Evolutionary conservation across 192 early-diverging fungal species (phyloP).

Genomic region (Dispira simplex): DNA sequence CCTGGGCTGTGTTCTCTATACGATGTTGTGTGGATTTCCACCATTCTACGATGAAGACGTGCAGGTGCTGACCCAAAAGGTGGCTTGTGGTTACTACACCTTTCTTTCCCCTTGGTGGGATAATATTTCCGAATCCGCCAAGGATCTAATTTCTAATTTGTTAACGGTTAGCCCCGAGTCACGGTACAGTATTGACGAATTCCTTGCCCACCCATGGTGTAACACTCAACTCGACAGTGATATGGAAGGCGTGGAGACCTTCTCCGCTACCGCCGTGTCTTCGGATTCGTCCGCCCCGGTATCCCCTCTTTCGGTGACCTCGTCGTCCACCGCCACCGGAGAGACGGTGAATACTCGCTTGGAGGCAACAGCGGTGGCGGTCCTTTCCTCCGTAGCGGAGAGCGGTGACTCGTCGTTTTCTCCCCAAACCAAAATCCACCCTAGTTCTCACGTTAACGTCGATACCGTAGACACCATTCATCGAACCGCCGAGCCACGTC

Average conservation of each 20-base stretch:
- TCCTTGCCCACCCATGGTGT: slow-evolving; percentile 71
- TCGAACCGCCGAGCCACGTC: not conserved
- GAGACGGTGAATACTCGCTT: too few species aligned
- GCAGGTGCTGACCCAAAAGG: slow-evolving; percentile 61
- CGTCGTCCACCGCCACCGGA: not conserved
- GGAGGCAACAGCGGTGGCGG: too few species aligned
- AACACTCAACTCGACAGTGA: slow-evolving; percentile 13
- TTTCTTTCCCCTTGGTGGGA: slow-evolving; percentile 91
- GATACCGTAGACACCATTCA: not conserved
- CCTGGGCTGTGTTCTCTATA: slow-evolving; percentile 74
- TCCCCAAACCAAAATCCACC: not conserved
- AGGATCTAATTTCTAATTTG: slow-evolving; percentile 53
- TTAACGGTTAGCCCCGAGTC: slow-evolving; percentile 50
- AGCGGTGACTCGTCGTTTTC: not conserved
- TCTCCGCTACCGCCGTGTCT: not conserved
- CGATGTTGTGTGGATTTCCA: slow-evolving; percentile 64
- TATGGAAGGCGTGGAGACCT: slow-evolving; percentile 13
- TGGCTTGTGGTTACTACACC: slow-evolving; percentile 66
- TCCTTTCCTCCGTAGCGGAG: too few species aligned
- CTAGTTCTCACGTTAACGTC: not conserved
- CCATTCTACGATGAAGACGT: slow-evolving; percentile 75
- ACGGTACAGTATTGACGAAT: slow-evolving; percentile 64
- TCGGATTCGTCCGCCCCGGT: not conserved
- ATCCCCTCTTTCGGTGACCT: not conserved
- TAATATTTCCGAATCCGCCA: slow-evolving; percentile 53